A percentile compares a stretch with the other conserved stretches of the same genome.
These are phyloP conservation scores for Mycena vulgaris DNA, from an alignment of 768 basidiomycete species.

Conservation along the genomic window DNA sequence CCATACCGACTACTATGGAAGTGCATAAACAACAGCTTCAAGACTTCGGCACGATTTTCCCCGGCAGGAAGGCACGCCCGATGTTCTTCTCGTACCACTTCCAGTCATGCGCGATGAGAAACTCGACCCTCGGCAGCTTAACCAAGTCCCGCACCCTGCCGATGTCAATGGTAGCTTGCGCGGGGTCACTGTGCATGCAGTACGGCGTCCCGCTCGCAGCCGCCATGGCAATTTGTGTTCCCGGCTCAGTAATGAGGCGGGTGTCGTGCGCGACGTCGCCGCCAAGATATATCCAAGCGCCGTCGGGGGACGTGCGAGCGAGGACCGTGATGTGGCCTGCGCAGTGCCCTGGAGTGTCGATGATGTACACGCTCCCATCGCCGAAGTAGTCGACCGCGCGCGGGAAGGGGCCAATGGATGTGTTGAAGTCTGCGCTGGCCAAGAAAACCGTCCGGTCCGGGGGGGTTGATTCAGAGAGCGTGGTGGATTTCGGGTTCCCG, in stretches of 20 bases:
- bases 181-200: constrained; percentile 63
- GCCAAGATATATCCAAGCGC: constrained; percentile 69
- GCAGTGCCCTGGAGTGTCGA: constrained; percentile 72
- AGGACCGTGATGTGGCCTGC: constrained; percentile 69
- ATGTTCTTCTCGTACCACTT: constrained; percentile 66
- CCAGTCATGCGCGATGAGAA: constrained; percentile 69
- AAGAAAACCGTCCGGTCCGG: constrained; percentile 57
- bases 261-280: constrained; percentile 73
- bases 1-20: too few relatives aligned
- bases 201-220: constrained; percentile 44
- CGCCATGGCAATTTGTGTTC: constrained; percentile 56
- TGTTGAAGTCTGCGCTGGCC: constrained; percentile 51
- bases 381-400: constrained; percentile 67
- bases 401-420: constrained; percentile 64
- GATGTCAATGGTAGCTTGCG: constrained; percentile 60
- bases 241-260: constrained; percentile 61
- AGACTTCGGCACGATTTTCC: constrained; percentile 43
- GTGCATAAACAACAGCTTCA: neutral
- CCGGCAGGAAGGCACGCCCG: constrained; percentile 60
- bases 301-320: constrained; percentile 67
- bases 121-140: constrained; percentile 55
- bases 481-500: constrained; percentile 52
- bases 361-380: constrained; percentile 72
- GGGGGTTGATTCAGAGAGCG: constrained; percentile 54
- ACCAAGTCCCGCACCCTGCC: constrained; percentile 55